Conservation (phyloP, 2,329 filamentous ascomycete species). For the Hymenoscyphus salicellus region DNA sequence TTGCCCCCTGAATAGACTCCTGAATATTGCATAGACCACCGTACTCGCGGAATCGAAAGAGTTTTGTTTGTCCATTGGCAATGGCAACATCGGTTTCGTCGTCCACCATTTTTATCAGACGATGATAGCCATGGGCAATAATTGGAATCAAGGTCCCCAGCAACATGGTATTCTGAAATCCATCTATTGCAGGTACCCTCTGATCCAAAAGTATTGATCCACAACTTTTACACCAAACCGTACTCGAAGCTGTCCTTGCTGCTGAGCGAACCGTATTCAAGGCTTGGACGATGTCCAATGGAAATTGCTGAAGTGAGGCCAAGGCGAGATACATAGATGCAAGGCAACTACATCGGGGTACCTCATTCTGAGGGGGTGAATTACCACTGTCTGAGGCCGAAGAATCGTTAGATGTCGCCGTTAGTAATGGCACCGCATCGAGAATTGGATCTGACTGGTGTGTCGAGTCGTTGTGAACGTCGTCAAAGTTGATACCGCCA, state of each 20-base stretch:
- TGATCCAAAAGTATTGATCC: slow-evolving; percentile 41
- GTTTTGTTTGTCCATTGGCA: slow-evolving; percentile 39
- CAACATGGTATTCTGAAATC: slow-evolving; percentile 58
- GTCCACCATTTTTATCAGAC: slow-evolving; percentile 55
- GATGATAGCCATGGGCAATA: slow-evolving; percentile 55
- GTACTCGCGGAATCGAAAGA: slow-evolving; percentile 31
- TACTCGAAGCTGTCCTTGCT: slow-evolving; percentile 41
- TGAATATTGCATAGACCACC: slow-evolving; percentile 28
- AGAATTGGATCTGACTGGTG: slow-evolving; percentile 8
- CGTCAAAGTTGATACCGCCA: slow-evolving; percentile 25
- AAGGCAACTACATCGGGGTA: slow-evolving; percentile 28
- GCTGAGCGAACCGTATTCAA: slow-evolving; percentile 29
- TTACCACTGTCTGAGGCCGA: slow-evolving; percentile 16
- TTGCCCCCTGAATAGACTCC: slow-evolving; percentile 11
- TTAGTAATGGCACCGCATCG: slow-evolving; percentile 11
- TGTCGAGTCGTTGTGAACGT: slow-evolving; percentile 15
- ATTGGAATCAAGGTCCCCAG: slow-evolving; percentile 56
- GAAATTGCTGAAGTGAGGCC: slow-evolving; percentile 31
- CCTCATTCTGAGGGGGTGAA: slow-evolving; percentile 8
- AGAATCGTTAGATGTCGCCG: slow-evolving; percentile 22
- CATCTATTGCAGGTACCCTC: slow-evolving; percentile 44
- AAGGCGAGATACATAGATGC: slow-evolving; percentile 35
- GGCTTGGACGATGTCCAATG: slow-evolving; percentile 29
- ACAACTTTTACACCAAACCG: slow-evolving; percentile 52
- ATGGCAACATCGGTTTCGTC: slow-evolving; percentile 47